phyloP scores from a whole-genome alignment of 2,329 filamentous ascomycete genomes.

The Periconia digitata region DNA sequence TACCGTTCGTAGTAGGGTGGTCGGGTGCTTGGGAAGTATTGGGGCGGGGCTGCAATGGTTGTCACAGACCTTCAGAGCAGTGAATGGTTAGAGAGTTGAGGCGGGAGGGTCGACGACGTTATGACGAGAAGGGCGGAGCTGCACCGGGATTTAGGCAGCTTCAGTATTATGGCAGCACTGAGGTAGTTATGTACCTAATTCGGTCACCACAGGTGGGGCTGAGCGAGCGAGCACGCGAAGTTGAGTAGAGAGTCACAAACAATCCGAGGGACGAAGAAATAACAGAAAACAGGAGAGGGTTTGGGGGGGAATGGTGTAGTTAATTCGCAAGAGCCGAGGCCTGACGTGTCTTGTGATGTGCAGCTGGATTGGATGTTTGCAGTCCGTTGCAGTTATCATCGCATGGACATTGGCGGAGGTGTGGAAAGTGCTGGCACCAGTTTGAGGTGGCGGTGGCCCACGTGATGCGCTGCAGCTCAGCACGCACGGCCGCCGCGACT shows the following conservation, averaged over 20 bases:
- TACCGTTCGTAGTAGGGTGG: neutral
- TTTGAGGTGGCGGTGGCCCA: conserved; percentile 24
- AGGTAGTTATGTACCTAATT: neutral
- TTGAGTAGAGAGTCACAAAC: neutral
- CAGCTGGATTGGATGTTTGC: too few species aligned
- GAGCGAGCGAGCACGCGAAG: neutral
- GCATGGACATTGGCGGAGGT: too few species aligned
- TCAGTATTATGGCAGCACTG: too few species aligned
- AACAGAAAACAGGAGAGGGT: neutral
- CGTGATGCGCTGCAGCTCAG: conserved; percentile 16
- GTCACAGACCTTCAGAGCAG: neutral
- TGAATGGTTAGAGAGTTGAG: too few species aligned
- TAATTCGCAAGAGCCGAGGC: conserved; percentile 3
- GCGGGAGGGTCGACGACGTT: too few species aligned
- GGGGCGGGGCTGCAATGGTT: too few species aligned
- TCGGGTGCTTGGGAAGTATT: too few species aligned
- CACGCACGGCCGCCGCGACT: conserved; percentile 12
- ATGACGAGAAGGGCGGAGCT: too few species aligned
- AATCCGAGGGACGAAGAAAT: neutral
- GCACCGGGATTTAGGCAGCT: too few species aligned
- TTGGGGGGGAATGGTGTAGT: neutral
- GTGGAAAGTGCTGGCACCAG: conserved; percentile 21
- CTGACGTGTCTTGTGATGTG: conserved; percentile 40
- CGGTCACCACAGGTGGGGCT: neutral
- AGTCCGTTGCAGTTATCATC: too few species aligned